These are phyloP conservation scores for Trypanosoma lewisi DNA, from an alignment of 208 protist species.

Conservation along the genomic window DNA sequence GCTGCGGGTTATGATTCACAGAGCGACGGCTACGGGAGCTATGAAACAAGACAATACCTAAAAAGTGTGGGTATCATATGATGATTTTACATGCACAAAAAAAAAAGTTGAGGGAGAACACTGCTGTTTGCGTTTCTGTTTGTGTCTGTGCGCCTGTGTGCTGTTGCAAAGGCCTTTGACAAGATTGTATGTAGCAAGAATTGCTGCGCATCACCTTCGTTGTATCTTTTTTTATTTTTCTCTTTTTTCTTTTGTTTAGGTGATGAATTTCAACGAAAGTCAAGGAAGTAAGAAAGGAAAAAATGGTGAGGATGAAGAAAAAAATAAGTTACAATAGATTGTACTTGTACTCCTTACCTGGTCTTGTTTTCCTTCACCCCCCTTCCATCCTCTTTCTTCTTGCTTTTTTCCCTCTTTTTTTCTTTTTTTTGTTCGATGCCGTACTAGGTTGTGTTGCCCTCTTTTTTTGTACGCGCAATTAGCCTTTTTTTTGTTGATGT, in stretches of 20 bases:
- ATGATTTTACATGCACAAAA: background rate
- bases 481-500: slow-evolving; percentile 10
- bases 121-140: too few species aligned
- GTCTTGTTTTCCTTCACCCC: slow-evolving; percentile 5
- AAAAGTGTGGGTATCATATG: slow-evolving; percentile 67
- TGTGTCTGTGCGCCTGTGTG: background rate
- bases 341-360: slow-evolving; percentile 1
- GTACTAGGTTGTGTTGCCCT: too few species aligned
- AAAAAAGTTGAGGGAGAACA: background rate
- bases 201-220: background rate
- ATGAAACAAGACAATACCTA: slow-evolving; percentile 84
- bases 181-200: background rate
- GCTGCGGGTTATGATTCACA: slow-evolving; percentile 61
- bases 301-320: background rate
- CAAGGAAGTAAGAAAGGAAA: background rate
- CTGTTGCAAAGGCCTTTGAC: background rate
- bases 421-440: background rate
- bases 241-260: background rate
- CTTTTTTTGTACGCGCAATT: background rate
- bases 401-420: background rate
- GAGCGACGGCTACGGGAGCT: slow-evolving; percentile 87
- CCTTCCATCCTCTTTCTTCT: background rate
- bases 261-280: background rate
- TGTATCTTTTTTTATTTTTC: slow-evolving; percentile 23
- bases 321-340: slow-evolving; percentile 1